Conservation (phyloP, 1,284 basidiomycete species). For the Agaricales sp. region DNA sequence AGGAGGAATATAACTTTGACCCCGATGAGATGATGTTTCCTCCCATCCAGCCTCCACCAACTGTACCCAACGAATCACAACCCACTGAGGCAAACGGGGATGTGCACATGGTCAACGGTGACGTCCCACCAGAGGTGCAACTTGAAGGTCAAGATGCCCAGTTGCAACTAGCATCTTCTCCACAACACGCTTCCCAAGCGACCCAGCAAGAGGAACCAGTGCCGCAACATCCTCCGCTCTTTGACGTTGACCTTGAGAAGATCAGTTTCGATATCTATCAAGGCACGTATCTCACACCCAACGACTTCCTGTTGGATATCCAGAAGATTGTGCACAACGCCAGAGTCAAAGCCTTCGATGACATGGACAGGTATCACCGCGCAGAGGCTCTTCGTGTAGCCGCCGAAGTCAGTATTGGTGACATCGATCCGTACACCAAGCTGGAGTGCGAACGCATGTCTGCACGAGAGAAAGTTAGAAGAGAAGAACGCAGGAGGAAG, state of each 20-base stretch:
- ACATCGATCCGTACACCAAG: conserved; percentile 78
- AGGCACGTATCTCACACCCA: conserved; percentile 80
- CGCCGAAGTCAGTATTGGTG: conserved; percentile 78
- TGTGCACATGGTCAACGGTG: conserved; percentile 18
- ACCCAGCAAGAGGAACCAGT: conserved; percentile 19
- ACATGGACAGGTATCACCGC: conserved; percentile 69
- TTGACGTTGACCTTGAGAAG: conserved; percentile 83
- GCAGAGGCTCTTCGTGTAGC: conserved; percentile 89
- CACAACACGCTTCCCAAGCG: conserved; percentile 19
- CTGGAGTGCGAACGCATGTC: conserved; percentile 89
- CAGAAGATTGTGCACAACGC: conserved; percentile 88
- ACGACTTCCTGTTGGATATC: conserved; percentile 84
- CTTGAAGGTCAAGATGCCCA: not conserved
- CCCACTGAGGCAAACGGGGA: conserved; percentile 34
- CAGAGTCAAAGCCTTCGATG: conserved; percentile 48
- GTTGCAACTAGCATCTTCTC: conserved; percentile 9
- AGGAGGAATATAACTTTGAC: conserved; percentile 62
- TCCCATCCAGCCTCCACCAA: conserved; percentile 7
- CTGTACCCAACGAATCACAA: conserved; percentile 17
- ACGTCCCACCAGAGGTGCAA: conserved; percentile 21
- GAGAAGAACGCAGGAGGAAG: conserved; percentile 38
- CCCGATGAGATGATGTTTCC: conserved; percentile 18
- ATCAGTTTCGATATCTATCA: conserved; percentile 86
- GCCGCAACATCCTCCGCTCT: conserved; percentile 27
- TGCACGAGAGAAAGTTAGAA: conserved; percentile 61